A percentile compares a stretch with the other conserved stretches of the same genome.
phyloP scores from a whole-genome alignment of 2,329 filamentous ascomycete species.

The Fusarium metavorans region DNA sequence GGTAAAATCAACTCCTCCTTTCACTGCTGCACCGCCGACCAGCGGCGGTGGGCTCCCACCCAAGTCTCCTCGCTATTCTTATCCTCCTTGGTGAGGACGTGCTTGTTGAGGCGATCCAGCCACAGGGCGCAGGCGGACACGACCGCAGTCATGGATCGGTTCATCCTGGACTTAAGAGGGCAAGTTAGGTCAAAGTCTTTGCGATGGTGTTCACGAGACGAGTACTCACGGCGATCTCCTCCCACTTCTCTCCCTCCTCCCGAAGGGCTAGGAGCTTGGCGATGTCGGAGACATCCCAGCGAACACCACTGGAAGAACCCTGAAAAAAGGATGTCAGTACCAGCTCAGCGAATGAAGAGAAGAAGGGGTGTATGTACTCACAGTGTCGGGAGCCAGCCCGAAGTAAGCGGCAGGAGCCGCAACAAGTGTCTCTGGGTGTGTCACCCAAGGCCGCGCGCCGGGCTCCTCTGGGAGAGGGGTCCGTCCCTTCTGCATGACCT shows the following conservation, averaged over 20 bases:
- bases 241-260: background rate
- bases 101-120: background rate
- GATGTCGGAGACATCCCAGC: background rate
- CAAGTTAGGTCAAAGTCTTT: background rate
- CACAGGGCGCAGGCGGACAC: background rate
- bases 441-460: conserved; percentile 5
- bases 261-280: background rate
- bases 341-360: background rate
- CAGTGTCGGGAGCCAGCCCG: background rate
- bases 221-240: background rate
- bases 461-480: conserved; percentile 8
- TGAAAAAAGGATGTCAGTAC: background rate
- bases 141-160: background rate
- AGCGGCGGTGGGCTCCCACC: background rate
- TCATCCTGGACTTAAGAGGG: background rate
- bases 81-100: background rate
- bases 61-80: background rate
- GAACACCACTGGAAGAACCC: background rate
- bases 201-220: background rate
- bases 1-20: background rate
- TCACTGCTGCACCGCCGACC: background rate
- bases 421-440: background rate
- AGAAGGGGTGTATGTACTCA: background rate
- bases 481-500: conserved; percentile 1
- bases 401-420: background rate